Evolutionary conservation across 352 stramenopile species (phyloP).

Genomic region (Phytophthora boehmeriae): DNA sequence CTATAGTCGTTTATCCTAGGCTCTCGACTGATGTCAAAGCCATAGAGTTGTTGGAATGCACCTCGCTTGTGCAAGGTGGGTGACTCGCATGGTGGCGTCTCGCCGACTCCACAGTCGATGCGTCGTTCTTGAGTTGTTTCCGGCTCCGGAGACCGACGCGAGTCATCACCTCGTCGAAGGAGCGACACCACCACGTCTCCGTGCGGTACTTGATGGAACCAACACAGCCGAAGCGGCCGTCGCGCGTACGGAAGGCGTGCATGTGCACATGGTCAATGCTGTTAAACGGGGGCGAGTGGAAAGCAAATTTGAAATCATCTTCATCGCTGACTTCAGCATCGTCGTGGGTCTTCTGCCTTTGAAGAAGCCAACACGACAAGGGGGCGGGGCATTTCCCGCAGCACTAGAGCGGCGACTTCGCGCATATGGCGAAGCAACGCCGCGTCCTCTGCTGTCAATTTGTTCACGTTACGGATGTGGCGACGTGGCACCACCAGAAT

Average conservation of each 20-base stretch:
- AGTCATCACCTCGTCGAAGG: slow-evolving; percentile 74
- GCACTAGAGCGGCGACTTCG: slow-evolving; percentile 59
- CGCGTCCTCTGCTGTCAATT: slow-evolving; percentile 63
- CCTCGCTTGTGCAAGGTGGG: slow-evolving; percentile 11
- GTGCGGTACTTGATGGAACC: slow-evolving; percentile 87
- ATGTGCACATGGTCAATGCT: slow-evolving; percentile 92
- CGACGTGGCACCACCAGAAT: slow-evolving; percentile 82
- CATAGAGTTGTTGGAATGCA: slow-evolving; percentile 24
- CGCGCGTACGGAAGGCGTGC: slow-evolving; percentile 77
- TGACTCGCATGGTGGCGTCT: slow-evolving; percentile 24
- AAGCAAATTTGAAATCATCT: slow-evolving; percentile 73
- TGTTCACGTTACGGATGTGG: slow-evolving; percentile 89
- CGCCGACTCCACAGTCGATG: slow-evolving; percentile 10
- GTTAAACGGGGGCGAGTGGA: slow-evolving; percentile 89
- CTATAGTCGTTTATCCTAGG: slow-evolving; percentile 23
- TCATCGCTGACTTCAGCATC: slow-evolving; percentile 21
- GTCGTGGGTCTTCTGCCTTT: slow-evolving; percentile 19
- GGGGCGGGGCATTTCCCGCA: slow-evolving; percentile 46
- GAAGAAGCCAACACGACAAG: slow-evolving; percentile 20
- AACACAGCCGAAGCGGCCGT: slow-evolving; percentile 65
- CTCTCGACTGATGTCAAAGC: slow-evolving; percentile 29
- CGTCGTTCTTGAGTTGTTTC: slow-evolving; percentile 14
- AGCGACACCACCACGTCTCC: slow-evolving; percentile 88
- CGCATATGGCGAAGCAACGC: slow-evolving; percentile 75
- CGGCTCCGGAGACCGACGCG: slow-evolving; percentile 33